phyloP scores from a whole-genome alignment of 495 filamentous ascomycete species.

The Penicillium manginii region DNA sequence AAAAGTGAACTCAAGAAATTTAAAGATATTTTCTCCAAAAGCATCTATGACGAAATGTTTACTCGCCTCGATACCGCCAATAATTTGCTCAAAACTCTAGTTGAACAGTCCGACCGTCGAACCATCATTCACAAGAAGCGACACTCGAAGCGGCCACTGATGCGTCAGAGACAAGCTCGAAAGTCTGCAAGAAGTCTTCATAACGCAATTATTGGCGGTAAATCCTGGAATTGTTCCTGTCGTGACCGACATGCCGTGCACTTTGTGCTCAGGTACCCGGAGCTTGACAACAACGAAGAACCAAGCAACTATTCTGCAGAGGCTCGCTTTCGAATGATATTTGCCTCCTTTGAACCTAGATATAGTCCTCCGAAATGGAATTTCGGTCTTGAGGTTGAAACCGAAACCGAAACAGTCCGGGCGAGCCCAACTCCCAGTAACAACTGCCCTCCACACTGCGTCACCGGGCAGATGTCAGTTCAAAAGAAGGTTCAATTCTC shows the following conservation, averaged over 20 bases:
- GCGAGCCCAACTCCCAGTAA: too few species aligned
- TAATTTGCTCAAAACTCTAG: constrained; percentile 17
- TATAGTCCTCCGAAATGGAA: not conserved
- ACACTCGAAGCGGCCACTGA: not conserved
- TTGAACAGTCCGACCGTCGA: constrained; percentile 12
- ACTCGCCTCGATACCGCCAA: constrained; percentile 26
- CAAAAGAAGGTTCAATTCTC: not conserved
- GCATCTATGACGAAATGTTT: constrained; percentile 25
- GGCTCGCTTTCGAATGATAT: constrained; percentile 1
- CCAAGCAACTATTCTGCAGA: constrained; percentile 7
- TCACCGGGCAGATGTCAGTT: not conserved
- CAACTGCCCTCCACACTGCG: not conserved
- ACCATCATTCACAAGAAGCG: not conserved
- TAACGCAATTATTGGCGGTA: constrained; percentile 21
- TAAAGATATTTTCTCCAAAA: constrained; percentile 27
- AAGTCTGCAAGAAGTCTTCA: constrained; percentile 15
- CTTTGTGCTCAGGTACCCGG: not conserved
- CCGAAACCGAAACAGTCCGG: not conserved
- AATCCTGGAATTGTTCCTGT: constrained; percentile 30
- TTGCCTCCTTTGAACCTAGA: not conserved
- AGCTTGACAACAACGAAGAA: not conserved
- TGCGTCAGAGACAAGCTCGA: constrained; percentile 12
- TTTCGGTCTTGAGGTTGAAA: not conserved
- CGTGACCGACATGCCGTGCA: constrained; percentile 16
- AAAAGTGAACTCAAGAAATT: constrained; percentile 15